Base-by-base conservation (phyloP, 768 basidiomycete genomes). In the Leucocoprinus leucothites region DNA sequence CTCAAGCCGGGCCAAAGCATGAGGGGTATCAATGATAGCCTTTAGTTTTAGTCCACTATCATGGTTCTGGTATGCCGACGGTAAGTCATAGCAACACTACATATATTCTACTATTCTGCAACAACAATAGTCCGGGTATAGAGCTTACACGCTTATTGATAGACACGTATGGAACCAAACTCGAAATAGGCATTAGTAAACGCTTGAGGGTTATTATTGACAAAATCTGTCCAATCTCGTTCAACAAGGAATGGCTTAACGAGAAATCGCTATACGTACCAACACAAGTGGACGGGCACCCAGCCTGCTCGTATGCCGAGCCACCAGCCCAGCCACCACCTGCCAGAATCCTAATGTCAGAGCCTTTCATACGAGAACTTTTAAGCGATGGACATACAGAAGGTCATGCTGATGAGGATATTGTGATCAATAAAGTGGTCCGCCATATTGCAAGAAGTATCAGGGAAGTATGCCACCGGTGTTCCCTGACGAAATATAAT, bases 161-260 rank as follows among this genome's bases (percentile, higher is more conserved):
- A 74, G 2, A 74, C 60, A 35, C 75, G 75, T 48, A 89, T 66
- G 1, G 78, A 75, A 26, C 76, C 78, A 66, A 91, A 75, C 41
- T 87, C 79, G 72, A 87, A 90, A 71, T 80, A 89, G 0, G 89
- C 87, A 13, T 82, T 69, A 19, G 60, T 42, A 67, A 89, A 90
- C 9, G 80, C 80, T 4, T 60, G 58, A 0, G 89, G 88, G 66
- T 86, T 83, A 59, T 73, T 74, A 68, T 82, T 77, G 50, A 87
- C 85, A 62, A 70, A 82, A 48, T 80, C 84, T 85, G 53, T 46
- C 31, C 21, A 6, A 31, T 31, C 11, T 11, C 31, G 31, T 5
- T 31, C 11, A 31, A 5, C 11, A 31, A 5, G 31, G 11, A 31
- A 31, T 31, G 31, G 11, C 31, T 11, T 11, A 11, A 31, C 31